These are phyloP conservation scores for Cladosporium sp. DNA, from an alignment of 2,329 filamentous ascomycete species.

Conservation along the genomic window DNA sequence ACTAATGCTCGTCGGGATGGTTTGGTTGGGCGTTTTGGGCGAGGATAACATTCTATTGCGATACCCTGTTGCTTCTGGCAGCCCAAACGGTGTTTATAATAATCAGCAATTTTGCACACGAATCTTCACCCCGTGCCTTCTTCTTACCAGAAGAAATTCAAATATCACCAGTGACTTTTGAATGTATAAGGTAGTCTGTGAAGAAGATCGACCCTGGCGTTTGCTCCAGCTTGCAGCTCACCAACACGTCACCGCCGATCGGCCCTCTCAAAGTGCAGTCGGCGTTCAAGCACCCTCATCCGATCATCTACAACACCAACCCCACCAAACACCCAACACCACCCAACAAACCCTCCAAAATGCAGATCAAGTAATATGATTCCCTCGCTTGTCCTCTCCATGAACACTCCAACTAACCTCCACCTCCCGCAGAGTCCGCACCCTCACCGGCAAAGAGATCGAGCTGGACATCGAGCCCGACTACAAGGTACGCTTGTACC, in stretches of 20 bases:
- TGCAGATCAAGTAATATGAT: conserved; percentile 14
- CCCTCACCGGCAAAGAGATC: conserved; percentile 97
- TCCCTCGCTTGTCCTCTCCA: neutral
- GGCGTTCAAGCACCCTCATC: conserved; percentile 24
- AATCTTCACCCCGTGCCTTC: neutral
- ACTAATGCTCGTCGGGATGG: neutral
- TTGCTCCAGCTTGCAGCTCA: neutral
- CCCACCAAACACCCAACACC: neutral
- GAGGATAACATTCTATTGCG: neutral
- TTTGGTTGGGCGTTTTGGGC: neutral
- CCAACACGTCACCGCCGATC: neutral
- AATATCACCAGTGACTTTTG: neutral
- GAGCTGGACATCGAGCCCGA: conserved; percentile 93
- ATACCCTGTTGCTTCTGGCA: conserved; percentile 3
- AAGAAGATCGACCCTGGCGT: neutral
- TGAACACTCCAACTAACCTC: no score
- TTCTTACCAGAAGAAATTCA: no score
- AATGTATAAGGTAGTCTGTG: neutral
- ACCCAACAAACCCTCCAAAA: neutral
- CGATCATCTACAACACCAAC: neutral
- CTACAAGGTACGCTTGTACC: conserved; percentile 66
- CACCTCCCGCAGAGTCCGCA: conserved; percentile 69
- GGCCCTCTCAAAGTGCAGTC: neutral
- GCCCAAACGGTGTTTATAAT: neutral
- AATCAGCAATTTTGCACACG: neutral